A percentile compares a stretch with the other conserved stretches of the same genome.
phyloP scores from a whole-genome alignment of 306 rosid species.

The Abrus pulchellus region DNA sequence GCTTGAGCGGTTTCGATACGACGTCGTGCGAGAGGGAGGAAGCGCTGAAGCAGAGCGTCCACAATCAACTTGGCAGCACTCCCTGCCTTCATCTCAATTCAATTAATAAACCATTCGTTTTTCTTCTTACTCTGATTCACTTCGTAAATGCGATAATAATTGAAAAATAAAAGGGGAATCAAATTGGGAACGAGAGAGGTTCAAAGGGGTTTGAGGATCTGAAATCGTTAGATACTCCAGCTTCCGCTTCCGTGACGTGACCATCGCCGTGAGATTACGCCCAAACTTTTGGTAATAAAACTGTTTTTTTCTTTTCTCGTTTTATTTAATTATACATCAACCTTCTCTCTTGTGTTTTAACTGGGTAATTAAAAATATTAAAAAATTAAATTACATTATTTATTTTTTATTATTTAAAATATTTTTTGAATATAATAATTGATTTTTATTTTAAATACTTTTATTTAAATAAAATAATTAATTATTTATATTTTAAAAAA shows the following conservation, averaged over 20 bases:
- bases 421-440: too few relatives aligned
- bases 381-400: too few relatives aligned
- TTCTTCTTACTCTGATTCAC: not conserved
- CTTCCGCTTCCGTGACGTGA: not conserved
- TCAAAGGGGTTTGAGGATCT: not conserved
- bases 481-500: too few relatives aligned
- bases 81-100: slow-evolving; percentile 80
- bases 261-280: slow-evolving; percentile 1
- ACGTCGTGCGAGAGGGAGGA: slow-evolving; percentile 98
- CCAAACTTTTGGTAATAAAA: not conserved
- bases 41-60: slow-evolving; percentile 97
- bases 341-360: too few relatives aligned
- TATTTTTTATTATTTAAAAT: too few relatives aligned
- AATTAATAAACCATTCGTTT: slow-evolving; percentile 38
- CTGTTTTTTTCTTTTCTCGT: too few relatives aligned
- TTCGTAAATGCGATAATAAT: not conserved
- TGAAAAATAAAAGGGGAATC: not conserved
- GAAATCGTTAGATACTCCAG: not conserved
- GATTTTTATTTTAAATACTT: too few relatives aligned
- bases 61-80: slow-evolving; percentile 98
- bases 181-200: not conserved
- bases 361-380: too few relatives aligned
- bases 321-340: too few relatives aligned
- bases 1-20: slow-evolving; percentile 99
- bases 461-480: too few relatives aligned